These are phyloP conservation scores for Sechiopsis laciniata DNA, from an alignment of 306 rosid genomes.

Conservation along the genomic window DNA sequence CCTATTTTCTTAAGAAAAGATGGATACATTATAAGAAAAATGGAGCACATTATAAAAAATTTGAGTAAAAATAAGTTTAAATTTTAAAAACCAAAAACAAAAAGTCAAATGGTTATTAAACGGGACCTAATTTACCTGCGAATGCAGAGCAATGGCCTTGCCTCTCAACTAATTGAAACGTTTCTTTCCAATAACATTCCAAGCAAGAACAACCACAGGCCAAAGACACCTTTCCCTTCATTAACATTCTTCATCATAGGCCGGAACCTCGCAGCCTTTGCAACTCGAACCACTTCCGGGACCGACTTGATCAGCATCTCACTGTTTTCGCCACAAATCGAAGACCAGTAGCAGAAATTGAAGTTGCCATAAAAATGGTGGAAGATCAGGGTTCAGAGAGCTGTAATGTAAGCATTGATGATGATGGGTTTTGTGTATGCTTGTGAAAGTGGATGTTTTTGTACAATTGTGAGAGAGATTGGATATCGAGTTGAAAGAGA, in stretches of 20 bases:
- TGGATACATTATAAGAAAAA: no score
- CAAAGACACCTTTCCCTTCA: conserved; percentile 94
- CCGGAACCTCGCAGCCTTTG: conserved; percentile 48
- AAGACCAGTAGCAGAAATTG: conserved; percentile 53
- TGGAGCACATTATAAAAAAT: no score
- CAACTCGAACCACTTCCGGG: conserved; percentile 47
- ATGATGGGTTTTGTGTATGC: conserved; percentile 4
- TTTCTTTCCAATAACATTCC: conserved; percentile 40
- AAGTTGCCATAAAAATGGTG: conserved; percentile 50
- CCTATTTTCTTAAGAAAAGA: no score
- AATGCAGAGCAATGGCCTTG: conserved; percentile 95
- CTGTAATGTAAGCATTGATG: conserved; percentile 8
- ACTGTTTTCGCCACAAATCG: conserved; percentile 63
- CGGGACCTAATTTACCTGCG: conserved; percentile 48
- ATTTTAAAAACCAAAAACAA: no score
- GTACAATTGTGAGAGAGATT: neutral
- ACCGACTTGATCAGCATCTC: conserved; percentile 47
- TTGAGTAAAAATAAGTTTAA: no score
- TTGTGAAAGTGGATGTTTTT: conserved; percentile 13
- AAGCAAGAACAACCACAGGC: conserved; percentile 61
- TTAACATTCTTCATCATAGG: conserved; percentile 94
- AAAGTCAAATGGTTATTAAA: no score
- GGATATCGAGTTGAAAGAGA: neutral
- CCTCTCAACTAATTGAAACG: conserved; percentile 90
- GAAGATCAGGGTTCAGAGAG: neutral